Evolutionary conservation across 1,284 basidiomycete genomes (phyloP).

Genomic region (Cutaneotrichosporon daszewskae): DNA sequence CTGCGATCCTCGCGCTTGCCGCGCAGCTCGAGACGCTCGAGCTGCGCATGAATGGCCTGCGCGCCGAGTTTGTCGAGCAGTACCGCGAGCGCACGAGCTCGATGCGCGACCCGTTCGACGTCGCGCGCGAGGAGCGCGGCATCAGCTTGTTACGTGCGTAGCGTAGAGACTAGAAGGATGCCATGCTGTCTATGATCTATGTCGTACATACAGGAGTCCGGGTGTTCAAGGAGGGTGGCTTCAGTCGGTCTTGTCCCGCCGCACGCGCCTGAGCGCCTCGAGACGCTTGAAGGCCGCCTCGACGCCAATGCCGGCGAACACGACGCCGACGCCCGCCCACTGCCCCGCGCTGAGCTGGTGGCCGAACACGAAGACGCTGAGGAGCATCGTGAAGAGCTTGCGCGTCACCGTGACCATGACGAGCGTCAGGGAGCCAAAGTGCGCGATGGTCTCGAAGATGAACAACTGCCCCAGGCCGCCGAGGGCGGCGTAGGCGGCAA

Average conservation of each 20-base stretch:
- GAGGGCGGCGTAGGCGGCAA: conserved; percentile 79
- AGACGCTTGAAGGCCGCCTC: conserved; percentile 74
- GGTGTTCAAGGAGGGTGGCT: no score
- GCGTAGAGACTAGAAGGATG: no score
- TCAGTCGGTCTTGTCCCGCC: conserved; percentile 23
- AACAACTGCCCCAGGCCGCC: conserved; percentile 94
- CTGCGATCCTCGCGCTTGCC: conserved; percentile 35
- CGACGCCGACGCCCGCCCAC: conserved; percentile 83
- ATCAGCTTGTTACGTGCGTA: conserved; percentile 14
- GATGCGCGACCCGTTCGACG: conserved; percentile 42
- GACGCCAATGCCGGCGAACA: conserved; percentile 88
- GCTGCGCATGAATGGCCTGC: conserved; percentile 30
- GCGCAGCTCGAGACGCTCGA: conserved; percentile 36
- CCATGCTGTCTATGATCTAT: no score
- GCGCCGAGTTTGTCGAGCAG: conserved; percentile 25
- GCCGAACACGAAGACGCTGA: conserved; percentile 88
- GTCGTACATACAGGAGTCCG: no score
- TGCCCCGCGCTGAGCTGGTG: conserved; percentile 79
- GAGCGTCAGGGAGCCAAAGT: conserved; percentile 89
- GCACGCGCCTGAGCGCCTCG: conserved; percentile 29
- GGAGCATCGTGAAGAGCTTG: conserved; percentile 96
- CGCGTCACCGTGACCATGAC: conserved; percentile 94
- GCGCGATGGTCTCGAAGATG: conserved; percentile 95
- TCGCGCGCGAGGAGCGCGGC: conserved; percentile 37
- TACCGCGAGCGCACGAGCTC: conserved; percentile 37